Evolutionary conservation across 2,329 filamentous ascomycete species (phyloP), one percentile per base, ranked within the genome.

Genomic region (Fusarium sp.): DNA sequence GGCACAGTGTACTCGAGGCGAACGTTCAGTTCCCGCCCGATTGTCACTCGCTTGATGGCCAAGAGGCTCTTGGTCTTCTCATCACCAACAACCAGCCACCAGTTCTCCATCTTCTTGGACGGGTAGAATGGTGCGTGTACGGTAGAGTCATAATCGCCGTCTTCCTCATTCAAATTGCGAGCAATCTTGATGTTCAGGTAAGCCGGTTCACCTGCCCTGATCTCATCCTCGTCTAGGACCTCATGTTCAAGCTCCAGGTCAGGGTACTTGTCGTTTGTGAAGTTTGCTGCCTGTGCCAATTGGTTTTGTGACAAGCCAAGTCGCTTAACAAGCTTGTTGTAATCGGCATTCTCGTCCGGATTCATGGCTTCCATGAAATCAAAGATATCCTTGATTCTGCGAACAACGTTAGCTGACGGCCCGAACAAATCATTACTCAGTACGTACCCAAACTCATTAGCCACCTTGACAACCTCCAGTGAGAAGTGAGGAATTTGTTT

Each of bases 291-390:
- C 79, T 98, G 91, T 13, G 89, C 90, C 58, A 99, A 87, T 80
- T 99, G 94, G 62, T 87, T 88, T 81, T 97, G 94, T 60, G 91
- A 91, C 45, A 99, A 87, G 12, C 91, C 91, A 42, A 99, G 88
- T 7, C 90, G 89, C 79, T 94, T 91, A 72, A 98, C 88, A 36
- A 99, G 87, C 36, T 88, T 87, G 50, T 88, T 87, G 80, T 97
- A 95, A 71, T 97, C 88, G 44, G 92, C 85, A 81, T 98, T 97
- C 82, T 97, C 95, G 4, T 94, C 92, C 4, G 95, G 95, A 80
- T 97, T 96, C 95, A 99, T 99, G 71, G 94, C 93, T 76, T 98
- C 95, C 93, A 98, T 98, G 84, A 99, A 98, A 79, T 97, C 95
- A 77, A 97, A 95, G 73, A 99, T 92, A 77, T 98, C 95, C 77